Conservation (phyloP, 306 rosid species). For the Inga laurina region DNA sequence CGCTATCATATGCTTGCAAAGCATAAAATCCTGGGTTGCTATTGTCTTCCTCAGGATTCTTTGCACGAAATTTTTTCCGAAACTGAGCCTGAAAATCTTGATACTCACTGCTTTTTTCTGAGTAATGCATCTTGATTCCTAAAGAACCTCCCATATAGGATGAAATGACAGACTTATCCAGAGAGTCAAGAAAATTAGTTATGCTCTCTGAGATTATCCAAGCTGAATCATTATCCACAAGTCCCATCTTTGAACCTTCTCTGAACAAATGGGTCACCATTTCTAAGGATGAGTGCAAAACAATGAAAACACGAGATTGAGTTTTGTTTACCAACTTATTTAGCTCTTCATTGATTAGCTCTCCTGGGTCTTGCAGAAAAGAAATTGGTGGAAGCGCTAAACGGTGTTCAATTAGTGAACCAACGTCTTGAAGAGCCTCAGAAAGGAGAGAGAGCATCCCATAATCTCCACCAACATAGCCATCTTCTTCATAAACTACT, state of each 20-base stretch:
- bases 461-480: conserved; percentile 43
- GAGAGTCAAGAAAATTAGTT: conserved; percentile 51
- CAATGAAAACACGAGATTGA: conserved; percentile 64
- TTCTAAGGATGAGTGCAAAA: conserved; percentile 55
- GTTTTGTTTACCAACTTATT: conserved; percentile 39
- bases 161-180: conserved; percentile 45
- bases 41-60: conserved; percentile 50
- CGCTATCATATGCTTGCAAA: conserved; percentile 64
- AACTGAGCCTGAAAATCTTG: conserved; percentile 43
- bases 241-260: conserved; percentile 59
- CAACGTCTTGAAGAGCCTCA: conserved; percentile 59
- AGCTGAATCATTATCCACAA: conserved; percentile 53
- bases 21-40: conserved; percentile 57
- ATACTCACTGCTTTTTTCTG: conserved; percentile 39
- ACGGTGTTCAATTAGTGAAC: conserved; percentile 56
- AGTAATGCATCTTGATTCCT: conserved; percentile 63
- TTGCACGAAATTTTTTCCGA: conserved; percentile 30
- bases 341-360: conserved; percentile 43
- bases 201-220: conserved; percentile 70
- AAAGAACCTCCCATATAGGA: conserved; percentile 59
- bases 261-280: conserved; percentile 56
- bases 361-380: conserved; percentile 40
- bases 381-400: conserved; percentile 59
- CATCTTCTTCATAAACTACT: conserved; percentile 53
- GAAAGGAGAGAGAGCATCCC: conserved; percentile 52